These are phyloP conservation scores for Lablab purpureus DNA, from an alignment of 306 rosid genomes.

Conservation along the genomic window DNA sequence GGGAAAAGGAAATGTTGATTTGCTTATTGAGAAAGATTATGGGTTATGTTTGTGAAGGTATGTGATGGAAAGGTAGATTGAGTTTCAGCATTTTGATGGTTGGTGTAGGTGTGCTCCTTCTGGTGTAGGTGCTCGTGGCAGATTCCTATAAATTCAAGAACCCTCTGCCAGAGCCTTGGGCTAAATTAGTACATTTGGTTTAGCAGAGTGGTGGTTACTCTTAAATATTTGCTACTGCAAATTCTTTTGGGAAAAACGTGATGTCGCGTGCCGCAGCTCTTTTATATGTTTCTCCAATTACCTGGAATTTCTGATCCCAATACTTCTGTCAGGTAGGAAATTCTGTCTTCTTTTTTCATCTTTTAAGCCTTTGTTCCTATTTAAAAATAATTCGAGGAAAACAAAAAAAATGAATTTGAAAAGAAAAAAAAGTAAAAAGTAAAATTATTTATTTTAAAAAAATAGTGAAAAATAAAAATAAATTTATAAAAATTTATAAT, in stretches of 20 bases:
- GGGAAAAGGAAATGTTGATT: constrained; percentile 2
- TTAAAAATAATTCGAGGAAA: too few relatives aligned
- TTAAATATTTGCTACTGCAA: constrained; percentile 76
- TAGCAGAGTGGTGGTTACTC: constrained; percentile 80
- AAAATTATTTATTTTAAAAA: too few relatives aligned
- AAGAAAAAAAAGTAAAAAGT: too few relatives aligned
- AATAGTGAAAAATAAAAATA: too few relatives aligned
- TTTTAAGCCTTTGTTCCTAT: too few relatives aligned
- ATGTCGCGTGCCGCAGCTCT: constrained; percentile 87
- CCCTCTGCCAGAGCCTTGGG: constrained; percentile 89
- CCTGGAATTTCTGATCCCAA: constrained; percentile 70
- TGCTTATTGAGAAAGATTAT: constrained; percentile 7
- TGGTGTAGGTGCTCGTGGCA: constrained; percentile 81
- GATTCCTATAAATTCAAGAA: constrained; percentile 74
- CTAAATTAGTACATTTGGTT: constrained; percentile 75
- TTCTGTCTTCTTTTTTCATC: not conserved
- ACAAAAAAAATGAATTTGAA: too few relatives aligned
- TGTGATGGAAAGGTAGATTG: constrained; percentile 18
- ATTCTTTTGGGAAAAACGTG: constrained; percentile 87
- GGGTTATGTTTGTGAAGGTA: not conserved
- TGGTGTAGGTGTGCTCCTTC: constrained; percentile 38
- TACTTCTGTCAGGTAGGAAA: constrained; percentile 70
- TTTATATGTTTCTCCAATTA: constrained; percentile 84
- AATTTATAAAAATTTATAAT: too few relatives aligned
- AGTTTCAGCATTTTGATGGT: constrained; percentile 36